These are phyloP conservation scores for Ceratocystis huliohia DNA, from an alignment of 2,329 filamentous ascomycete genomes.

Conservation along the genomic window DNA sequence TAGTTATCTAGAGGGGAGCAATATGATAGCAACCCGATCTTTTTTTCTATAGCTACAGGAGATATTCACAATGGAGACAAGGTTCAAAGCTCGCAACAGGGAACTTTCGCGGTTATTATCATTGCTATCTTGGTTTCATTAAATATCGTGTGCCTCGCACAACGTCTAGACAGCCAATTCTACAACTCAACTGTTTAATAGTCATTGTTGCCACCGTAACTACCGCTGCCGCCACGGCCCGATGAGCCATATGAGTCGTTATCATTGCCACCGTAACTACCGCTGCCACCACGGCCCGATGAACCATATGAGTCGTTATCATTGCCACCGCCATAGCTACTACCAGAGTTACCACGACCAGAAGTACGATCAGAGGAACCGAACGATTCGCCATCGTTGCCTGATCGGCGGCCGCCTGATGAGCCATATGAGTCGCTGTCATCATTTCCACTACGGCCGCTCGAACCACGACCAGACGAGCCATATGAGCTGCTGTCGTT, in stretches of 20 bases:
- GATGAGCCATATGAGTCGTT: slow-evolving; percentile 24
- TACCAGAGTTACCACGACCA: neutral
- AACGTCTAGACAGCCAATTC: neutral
- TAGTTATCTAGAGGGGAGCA: neutral
- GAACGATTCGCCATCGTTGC: slow-evolving; percentile 21
- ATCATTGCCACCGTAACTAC: slow-evolving; percentile 2
- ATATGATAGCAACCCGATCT: neutral
- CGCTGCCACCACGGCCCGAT: slow-evolving; percentile 19
- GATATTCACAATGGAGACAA: neutral
- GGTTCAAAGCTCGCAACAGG: neutral
- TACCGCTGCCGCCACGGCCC: slow-evolving; percentile 18
- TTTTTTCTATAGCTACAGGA: neutral
- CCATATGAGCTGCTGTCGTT: slow-evolving; percentile 23
- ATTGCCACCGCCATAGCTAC: neutral
- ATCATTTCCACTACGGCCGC: slow-evolving; percentile 21
- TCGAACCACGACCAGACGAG: slow-evolving; percentile 23
- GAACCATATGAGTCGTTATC: slow-evolving; percentile 24
- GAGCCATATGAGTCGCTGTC: slow-evolving; percentile 18
- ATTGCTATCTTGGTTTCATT: neutral
- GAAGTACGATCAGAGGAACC: slow-evolving; percentile 23
- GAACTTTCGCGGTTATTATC: neutral
- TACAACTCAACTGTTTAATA: slow-evolving; percentile 22
- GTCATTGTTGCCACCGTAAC: slow-evolving; percentile 22
- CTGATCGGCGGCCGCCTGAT: slow-evolving; percentile 13
- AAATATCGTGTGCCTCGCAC: neutral